phyloP scores from a whole-genome alignment of 2,329 filamentous ascomycete species.

The Pyrenochaeta sp. region DNA sequence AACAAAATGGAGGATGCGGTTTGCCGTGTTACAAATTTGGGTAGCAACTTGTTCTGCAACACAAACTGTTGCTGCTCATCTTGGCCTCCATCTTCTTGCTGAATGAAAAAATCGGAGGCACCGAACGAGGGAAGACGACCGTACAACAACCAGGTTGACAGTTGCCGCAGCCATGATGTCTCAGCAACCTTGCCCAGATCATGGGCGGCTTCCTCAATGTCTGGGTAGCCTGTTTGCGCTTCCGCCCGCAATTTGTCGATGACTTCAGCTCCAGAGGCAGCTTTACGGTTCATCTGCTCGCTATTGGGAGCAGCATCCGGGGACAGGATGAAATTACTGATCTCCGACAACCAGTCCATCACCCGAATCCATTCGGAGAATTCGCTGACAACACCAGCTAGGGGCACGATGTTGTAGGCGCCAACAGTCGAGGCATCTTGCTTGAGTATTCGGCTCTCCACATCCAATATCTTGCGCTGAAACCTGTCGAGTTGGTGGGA shows the following conservation, averaged over 20 bases:
- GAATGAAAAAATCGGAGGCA: slow-evolving; percentile 85
- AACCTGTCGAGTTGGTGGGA: slow-evolving; percentile 80
- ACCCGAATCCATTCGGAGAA: slow-evolving; percentile 87
- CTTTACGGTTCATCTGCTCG: slow-evolving; percentile 18
- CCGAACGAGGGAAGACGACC: slow-evolving; percentile 82
- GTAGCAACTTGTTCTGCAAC: slow-evolving; percentile 65
- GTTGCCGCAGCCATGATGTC: slow-evolving; percentile 88
- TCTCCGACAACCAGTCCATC: slow-evolving; percentile 85
- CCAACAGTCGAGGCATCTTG: slow-evolving; percentile 83
- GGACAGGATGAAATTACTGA: slow-evolving; percentile 73
- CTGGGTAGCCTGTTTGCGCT: slow-evolving; percentile 85
- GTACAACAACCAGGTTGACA: slow-evolving; percentile 90
- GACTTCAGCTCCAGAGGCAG: slow-evolving; percentile 73
- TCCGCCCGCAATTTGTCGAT: slow-evolving; percentile 80
- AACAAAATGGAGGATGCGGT: slow-evolving; percentile 88
- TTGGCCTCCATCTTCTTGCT: slow-evolving; percentile 44
- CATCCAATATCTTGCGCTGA: slow-evolving; percentile 82
- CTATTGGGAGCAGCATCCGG: slow-evolving; percentile 24
- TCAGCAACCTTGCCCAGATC: slow-evolving; percentile 81
- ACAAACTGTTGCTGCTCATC: slow-evolving; percentile 40
- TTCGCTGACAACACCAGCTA: slow-evolving; percentile 83
- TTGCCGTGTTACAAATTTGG: slow-evolving; percentile 77
- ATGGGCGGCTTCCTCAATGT: slow-evolving; percentile 80
- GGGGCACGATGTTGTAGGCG: slow-evolving; percentile 89
- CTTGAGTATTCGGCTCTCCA: slow-evolving; percentile 79